Evolutionary conservation across 441 rosid genomes (phyloP), one percentile per base, ranked within the genome.

Genomic region (Bocquillonia castaneifolia): DNA sequence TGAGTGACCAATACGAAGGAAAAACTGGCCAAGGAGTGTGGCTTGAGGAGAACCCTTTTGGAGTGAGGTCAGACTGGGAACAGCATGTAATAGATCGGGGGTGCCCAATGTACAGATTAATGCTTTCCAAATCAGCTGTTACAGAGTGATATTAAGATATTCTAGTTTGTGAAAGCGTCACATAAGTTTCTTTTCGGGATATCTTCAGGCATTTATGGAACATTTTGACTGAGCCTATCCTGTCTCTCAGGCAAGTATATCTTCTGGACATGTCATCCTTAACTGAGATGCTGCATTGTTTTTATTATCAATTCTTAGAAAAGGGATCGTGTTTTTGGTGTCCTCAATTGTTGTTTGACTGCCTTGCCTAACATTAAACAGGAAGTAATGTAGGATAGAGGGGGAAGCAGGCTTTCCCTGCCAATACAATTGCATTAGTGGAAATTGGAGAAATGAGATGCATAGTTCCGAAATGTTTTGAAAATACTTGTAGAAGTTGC

Each of bases 41-140:
- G 95, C 78, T 86, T 0, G n/a, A 72, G 59, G 96, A 84, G 80
- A 89, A 87, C 74, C 91, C 91, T 5, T 87, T 85, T 63, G 91
- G 93, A 63, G 78, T 86, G 29, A 75, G 73, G 42, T 85, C 96
- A 37, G 93, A 89, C 68, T 89, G 96, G 96, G 96, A 89, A 52
- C 82, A 75, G 67, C 91, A 85, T 64, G 91, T 87, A 22, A 31
- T 87, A 5, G 80, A 82, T 66, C 87, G 84, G 1, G 83, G 89
- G 23, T 75, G 68, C 28, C 83, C 86, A 2, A 89, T 89, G 93
- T 83, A 80, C 78, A 79, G 96, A 73, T 57, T 84, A 71, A 76
- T 84, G 85, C 88, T 89, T 65, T 70, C 77, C 26, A 87, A 82
- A 76, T 71, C 65, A 51, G 50, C 71, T 42, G 36, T 63, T 39